phyloP scores from a whole-genome alignment of 805 yeast species.

The Allodekkera sacchari region DNA sequence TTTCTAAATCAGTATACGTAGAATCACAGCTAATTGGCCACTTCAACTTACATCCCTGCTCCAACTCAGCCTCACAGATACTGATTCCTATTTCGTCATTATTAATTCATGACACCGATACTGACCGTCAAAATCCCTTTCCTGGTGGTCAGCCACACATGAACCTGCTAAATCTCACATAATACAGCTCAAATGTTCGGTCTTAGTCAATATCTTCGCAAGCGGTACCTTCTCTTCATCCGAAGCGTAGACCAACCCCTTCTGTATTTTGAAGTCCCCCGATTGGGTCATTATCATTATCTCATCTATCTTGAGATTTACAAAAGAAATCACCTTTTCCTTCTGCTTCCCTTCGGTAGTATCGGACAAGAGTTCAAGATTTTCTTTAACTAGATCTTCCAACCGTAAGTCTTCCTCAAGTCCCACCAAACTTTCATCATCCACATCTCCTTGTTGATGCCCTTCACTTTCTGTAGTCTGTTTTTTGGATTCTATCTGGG shows the following conservation, averaged over 20 bases:
- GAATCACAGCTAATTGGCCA: no score
- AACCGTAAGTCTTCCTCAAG: slow-evolving; percentile 13
- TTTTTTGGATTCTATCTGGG: not conserved
- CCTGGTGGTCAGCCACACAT: no score
- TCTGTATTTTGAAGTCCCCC: slow-evolving; percentile 6
- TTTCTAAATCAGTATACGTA: no score
- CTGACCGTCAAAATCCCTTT: no score
- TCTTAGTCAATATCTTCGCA: slow-evolving; percentile 10
- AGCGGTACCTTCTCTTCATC: slow-evolving; percentile 2
- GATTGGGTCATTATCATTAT: slow-evolving; percentile 6
- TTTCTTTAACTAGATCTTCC: slow-evolving; percentile 15
- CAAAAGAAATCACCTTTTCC: slow-evolving; percentile 5
- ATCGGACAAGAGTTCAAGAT: slow-evolving; percentile 2
- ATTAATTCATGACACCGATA: no score
- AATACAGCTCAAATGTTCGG: slow-evolving; percentile 16
- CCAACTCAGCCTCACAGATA: no score
- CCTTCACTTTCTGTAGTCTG: not conserved
- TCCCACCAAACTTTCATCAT: slow-evolving; percentile 6
- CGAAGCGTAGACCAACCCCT: slow-evolving; percentile 8
- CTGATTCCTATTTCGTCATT: no score
- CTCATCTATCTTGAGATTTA: slow-evolving; percentile 7
- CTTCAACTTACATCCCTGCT: no score
- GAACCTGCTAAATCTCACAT: no score
- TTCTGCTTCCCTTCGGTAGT: not conserved
- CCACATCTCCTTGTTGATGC: slow-evolving; percentile 1